Conservation (phyloP, 2,329 filamentous ascomycete genomes). For the Taxawa tesnikishii region DNA sequence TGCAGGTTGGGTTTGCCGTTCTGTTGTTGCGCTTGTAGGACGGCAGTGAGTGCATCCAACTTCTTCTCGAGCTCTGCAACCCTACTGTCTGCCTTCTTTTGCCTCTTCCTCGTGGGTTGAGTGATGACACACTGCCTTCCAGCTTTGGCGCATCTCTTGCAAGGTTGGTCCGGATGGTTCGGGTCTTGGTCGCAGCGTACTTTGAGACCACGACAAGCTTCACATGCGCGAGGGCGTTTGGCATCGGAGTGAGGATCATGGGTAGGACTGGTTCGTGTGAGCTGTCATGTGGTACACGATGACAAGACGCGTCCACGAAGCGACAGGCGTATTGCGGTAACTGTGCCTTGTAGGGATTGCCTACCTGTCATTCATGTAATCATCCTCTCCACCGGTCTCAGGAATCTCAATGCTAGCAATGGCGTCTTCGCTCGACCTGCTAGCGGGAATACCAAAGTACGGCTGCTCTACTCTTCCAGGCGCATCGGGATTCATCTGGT, state of each 20-base stretch:
- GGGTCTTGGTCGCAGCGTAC: slow-evolving; percentile 75
- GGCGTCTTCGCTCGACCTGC: neutral
- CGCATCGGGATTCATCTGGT: neutral
- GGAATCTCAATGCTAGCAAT: neutral
- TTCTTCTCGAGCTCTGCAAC: slow-evolving; percentile 88
- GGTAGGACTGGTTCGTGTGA: neutral
- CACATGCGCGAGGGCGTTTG: slow-evolving; percentile 35
- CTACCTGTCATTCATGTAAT: neutral
- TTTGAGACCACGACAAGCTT: slow-evolving; percentile 35
- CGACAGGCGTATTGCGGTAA: neutral
- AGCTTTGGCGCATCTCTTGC: slow-evolving; percentile 63
- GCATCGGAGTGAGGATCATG: slow-evolving; percentile 16
- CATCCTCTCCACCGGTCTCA: neutral
- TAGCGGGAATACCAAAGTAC: neutral
- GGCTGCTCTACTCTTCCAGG: neutral
- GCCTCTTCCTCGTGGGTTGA: slow-evolving; percentile 61
- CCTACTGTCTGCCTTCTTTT: slow-evolving; percentile 83
- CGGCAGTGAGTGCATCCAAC: slow-evolving; percentile 78
- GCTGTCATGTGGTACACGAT: neutral
- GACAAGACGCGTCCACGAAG: neutral
- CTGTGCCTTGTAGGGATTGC: neutral
- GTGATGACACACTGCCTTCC: slow-evolving; percentile 68
- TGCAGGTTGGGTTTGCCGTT: neutral
- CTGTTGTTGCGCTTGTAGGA: slow-evolving; percentile 47
- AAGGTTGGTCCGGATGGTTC: slow-evolving; percentile 44